phyloP scores from a whole-genome alignment of 1,284 basidiomycete species.

The Ustilago nuda region DNA sequence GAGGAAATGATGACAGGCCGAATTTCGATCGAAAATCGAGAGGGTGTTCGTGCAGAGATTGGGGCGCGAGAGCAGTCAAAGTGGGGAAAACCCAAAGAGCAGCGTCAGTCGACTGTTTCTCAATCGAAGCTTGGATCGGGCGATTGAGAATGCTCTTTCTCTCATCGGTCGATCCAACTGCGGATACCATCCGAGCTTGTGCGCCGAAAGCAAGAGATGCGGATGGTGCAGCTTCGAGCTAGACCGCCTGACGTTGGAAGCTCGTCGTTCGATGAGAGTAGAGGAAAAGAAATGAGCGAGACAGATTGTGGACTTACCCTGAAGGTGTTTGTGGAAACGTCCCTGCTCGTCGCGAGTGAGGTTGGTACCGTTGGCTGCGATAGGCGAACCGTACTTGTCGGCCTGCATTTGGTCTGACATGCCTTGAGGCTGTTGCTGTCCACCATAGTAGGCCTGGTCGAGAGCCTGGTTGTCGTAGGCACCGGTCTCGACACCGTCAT shows the following conservation, averaged over 20 bases:
- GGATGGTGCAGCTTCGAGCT: neutral
- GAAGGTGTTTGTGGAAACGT: slow-evolving; percentile 45
- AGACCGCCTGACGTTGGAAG: neutral
- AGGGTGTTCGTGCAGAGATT: neutral
- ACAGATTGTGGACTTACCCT: slow-evolving; percentile 28
- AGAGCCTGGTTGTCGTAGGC: slow-evolving; percentile 43
- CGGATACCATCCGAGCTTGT: neutral
- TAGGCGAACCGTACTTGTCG: slow-evolving; percentile 31
- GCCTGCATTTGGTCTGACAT: slow-evolving; percentile 19
- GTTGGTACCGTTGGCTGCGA: slow-evolving; percentile 31
- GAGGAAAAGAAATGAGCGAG: neutral
- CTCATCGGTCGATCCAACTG: neutral
- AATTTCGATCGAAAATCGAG: slow-evolving; percentile 1
- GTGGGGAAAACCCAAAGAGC: neutral
- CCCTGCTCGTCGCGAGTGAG: slow-evolving; percentile 45
- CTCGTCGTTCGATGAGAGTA: neutral
- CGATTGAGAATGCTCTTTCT: slow-evolving; percentile 1
- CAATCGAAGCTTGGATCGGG: neutral
- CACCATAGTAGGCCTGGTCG: slow-evolving; percentile 33
- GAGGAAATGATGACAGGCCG: slow-evolving; percentile 6
- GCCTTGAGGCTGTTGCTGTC: slow-evolving; percentile 23
- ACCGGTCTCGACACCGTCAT: slow-evolving; percentile 34
- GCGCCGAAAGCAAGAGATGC: neutral
- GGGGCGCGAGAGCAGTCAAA: slow-evolving; percentile 6
- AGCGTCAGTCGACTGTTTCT: slow-evolving; percentile 16